A percentile compares a stretch with the other conserved stretches of the same genome.
Conservation (phyloP, 106 monocot species). For the Gastrodia elata region DNA sequence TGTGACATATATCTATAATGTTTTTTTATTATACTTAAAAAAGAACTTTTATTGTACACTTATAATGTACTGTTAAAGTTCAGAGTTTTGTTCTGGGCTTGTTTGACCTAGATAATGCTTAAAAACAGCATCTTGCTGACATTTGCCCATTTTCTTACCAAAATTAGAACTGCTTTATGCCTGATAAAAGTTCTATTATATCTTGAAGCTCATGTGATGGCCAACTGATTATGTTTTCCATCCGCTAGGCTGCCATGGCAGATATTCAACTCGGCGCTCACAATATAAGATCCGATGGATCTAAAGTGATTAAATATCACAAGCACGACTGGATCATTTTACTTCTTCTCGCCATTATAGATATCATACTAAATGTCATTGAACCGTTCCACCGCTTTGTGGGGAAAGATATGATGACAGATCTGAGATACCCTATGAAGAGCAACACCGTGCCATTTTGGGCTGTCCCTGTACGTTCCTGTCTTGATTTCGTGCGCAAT, state of each 20-base stretch:
- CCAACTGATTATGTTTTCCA: not conserved
- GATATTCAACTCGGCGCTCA: conserved; percentile 19
- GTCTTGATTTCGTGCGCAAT: not conserved
- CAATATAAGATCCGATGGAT: conserved; percentile 39
- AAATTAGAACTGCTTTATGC: not conserved
- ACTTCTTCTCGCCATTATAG: conserved; percentile 24
- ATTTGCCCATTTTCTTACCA: no score
- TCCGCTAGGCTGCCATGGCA: conserved; percentile 11
- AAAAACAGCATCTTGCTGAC: no score
- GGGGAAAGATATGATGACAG: conserved; percentile 50
- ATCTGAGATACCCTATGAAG: conserved; percentile 56
- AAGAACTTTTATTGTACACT: no score
- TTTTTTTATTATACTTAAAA: no score
- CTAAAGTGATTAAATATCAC: conserved; percentile 24
- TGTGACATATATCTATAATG: no score
- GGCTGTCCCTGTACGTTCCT: conserved; percentile 49
- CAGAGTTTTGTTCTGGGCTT: no score
- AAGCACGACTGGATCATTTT: conserved; percentile 48
- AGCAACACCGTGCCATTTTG: conserved; percentile 54
- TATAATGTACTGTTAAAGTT: no score
- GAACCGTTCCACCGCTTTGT: conserved; percentile 67
- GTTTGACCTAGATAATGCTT: no score
- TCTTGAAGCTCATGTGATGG: not conserved
- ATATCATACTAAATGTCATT: conserved; percentile 28
- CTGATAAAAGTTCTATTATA: not conserved